phyloP scores from a whole-genome alignment of 2,329 filamentous ascomycete species.

The Pseudogymnoascus sp. region DNA sequence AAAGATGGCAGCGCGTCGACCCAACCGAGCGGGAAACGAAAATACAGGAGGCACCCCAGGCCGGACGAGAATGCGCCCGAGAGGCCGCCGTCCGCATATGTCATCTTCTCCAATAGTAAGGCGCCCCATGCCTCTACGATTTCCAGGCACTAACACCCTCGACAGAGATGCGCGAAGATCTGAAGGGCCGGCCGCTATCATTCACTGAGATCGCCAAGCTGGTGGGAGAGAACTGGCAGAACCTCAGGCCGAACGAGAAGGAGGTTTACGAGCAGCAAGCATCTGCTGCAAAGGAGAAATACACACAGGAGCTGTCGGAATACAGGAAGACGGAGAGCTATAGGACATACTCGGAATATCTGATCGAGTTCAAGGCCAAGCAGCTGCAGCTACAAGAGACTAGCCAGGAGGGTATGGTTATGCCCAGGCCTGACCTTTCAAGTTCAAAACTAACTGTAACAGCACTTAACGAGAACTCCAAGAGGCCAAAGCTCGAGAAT shows the following conservation, averaged over 20 bases:
- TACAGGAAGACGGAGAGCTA: constrained; percentile 68
- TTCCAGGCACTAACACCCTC: constrained; percentile 19
- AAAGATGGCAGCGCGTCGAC: constrained; percentile 36
- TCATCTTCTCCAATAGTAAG: constrained; percentile 78
- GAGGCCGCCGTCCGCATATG: constrained; percentile 72
- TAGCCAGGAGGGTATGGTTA: not conserved
- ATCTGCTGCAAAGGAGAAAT: constrained; percentile 63
- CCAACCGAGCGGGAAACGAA: constrained; percentile 51
- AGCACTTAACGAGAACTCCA: constrained; percentile 6
- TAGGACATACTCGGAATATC: constrained; percentile 57
- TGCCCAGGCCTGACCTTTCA: not conserved
- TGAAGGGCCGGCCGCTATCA: constrained; percentile 63
- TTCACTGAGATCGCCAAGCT: constrained; percentile 75
- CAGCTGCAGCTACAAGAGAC: constrained; percentile 31
- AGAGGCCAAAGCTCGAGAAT: constrained; percentile 10
- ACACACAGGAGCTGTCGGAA: constrained; percentile 56
- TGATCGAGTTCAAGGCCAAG: constrained; percentile 67
- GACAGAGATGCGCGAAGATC: constrained; percentile 61
- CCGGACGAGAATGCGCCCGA: constrained; percentile 74
- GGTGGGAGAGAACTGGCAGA: constrained; percentile 71
- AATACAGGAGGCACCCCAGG: constrained; percentile 73
- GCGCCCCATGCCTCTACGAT: constrained; percentile 16
- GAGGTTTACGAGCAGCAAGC: constrained; percentile 63
- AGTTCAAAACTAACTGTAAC: not conserved
- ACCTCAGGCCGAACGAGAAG: constrained; percentile 52